Conservation (phyloP, 352 stramenopile species). For the Pseudoperonospora humuli region DNA sequence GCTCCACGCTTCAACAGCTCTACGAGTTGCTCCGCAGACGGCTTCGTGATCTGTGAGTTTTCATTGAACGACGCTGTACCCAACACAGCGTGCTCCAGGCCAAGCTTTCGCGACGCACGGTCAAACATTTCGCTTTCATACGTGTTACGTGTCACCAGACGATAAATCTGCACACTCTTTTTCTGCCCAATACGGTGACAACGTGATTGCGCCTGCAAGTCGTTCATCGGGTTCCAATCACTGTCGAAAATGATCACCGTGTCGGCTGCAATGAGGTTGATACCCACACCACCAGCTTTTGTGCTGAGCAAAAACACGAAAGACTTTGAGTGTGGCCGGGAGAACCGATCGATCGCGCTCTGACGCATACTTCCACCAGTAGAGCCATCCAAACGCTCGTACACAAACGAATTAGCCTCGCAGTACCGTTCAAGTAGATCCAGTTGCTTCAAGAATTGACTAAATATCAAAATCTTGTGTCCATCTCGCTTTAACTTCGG, state of each 20-base stretch:
- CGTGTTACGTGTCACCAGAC: constrained; percentile 96
- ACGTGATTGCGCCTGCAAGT: constrained; percentile 82
- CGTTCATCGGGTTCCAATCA: constrained; percentile 99
- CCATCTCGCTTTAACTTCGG: constrained; percentile 89
- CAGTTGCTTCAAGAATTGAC: constrained; percentile 91
- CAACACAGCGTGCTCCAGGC: constrained; percentile 97
- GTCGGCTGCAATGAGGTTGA: constrained; percentile 98
- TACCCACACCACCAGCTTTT: constrained; percentile 95
- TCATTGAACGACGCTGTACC: constrained; percentile 90
- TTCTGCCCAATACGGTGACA: constrained; percentile 99
- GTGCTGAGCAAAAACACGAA: constrained; percentile 99
- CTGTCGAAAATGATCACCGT: constrained; percentile 99
- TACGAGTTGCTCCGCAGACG: constrained; percentile 91
- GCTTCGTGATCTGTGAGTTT: constrained; percentile 78
- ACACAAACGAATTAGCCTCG: constrained; percentile 82
- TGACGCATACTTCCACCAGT: constrained; percentile 86
- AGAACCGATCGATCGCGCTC: constrained; percentile 96
- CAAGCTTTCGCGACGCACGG: constrained; percentile 95
- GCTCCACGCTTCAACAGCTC: constrained; percentile 95
- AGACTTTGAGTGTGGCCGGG: constrained; percentile 88
- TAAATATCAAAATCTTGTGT: constrained; percentile 94
- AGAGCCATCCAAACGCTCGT: constrained; percentile 87
- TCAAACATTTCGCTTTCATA: constrained; percentile 99
- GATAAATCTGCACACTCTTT: constrained; percentile 96
- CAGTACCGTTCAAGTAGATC: constrained; percentile 93